Evolutionary conservation across 2,329 filamentous ascomycete species (phyloP).

Genomic region (Xylaria sp.): DNA sequence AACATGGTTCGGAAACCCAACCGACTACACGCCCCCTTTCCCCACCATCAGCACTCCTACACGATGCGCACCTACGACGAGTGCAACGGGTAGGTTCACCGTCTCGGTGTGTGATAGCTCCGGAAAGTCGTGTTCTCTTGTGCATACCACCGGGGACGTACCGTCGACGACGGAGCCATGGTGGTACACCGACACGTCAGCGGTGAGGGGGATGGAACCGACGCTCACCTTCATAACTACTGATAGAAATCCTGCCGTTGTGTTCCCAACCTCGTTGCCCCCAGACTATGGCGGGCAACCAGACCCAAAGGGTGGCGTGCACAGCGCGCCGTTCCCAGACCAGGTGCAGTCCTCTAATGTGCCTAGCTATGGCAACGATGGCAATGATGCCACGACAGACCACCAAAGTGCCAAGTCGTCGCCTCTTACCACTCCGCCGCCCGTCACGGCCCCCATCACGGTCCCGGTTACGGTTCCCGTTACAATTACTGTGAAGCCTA

Average conservation of each 20-base stretch:
- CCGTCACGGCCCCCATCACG: slow-evolving; percentile 48
- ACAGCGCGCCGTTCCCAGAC: slow-evolving; percentile 33
- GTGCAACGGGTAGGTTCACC: slow-evolving; percentile 45
- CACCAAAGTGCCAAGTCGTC: slow-evolving; percentile 35
- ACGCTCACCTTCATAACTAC: slow-evolving; percentile 62
- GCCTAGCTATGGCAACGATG: slow-evolving; percentile 46
- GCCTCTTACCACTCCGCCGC: slow-evolving; percentile 35
- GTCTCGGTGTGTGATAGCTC: slow-evolving; percentile 49
- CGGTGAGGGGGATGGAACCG: slow-evolving; percentile 26
- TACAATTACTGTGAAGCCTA: slow-evolving; percentile 58
- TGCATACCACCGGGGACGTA: slow-evolving; percentile 34
- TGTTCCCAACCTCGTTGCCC: slow-evolving; percentile 54
- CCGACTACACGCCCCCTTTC: slow-evolving; percentile 60
- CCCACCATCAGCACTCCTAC: slow-evolving; percentile 54
- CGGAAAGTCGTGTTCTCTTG: slow-evolving; percentile 50
- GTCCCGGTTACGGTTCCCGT: slow-evolving; percentile 34
- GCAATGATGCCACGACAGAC: slow-evolving; percentile 35
- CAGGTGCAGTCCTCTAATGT: slow-evolving; percentile 26
- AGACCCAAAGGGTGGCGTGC: slow-evolving; percentile 27
- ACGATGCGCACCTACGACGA: slow-evolving; percentile 51
- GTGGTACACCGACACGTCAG: slow-evolving; percentile 26
- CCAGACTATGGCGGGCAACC: slow-evolving; percentile 54
- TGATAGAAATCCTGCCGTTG: slow-evolving; percentile 65
- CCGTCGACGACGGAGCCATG: slow-evolving; percentile 31
- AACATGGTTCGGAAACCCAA: slow-evolving; percentile 59